Conservation (phyloP, 306 rosid species). For the Quercus mongolica region DNA sequence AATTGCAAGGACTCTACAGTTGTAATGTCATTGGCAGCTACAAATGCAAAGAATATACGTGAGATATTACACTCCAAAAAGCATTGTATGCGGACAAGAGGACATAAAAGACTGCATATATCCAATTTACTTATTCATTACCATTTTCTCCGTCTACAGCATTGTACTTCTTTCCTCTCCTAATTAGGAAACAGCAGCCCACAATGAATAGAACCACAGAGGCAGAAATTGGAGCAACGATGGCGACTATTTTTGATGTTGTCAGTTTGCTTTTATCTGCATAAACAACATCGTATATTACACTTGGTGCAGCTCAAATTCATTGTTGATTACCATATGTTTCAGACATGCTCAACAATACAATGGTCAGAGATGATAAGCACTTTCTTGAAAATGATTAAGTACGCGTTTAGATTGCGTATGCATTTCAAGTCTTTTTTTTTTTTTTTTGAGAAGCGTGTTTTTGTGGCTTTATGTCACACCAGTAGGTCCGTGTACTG, state of each 20-base stretch:
- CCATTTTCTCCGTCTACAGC: conserved; percentile 3
- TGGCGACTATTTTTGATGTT: conserved; percentile 3
- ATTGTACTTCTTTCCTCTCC: conserved; percentile 12
- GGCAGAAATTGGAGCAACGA: conserved; percentile 18
- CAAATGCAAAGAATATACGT: neutral
- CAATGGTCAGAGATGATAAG: no score
- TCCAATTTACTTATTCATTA: neutral
- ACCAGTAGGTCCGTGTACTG: no score
- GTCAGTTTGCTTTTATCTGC: conserved; percentile 7
- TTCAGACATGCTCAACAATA: no score
- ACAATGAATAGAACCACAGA: conserved; percentile 2
- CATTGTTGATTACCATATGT: no score
- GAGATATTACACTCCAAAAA: neutral
- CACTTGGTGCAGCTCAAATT: no score
- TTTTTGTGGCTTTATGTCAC: no score
- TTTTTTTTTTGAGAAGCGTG: no score
- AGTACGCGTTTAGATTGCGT: no score
- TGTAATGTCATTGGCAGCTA: neutral
- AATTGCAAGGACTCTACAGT: conserved; percentile 19
- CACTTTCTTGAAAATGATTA: no score
- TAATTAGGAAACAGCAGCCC: conserved; percentile 8
- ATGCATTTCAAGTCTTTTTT: no score
- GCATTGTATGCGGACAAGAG: neutral
- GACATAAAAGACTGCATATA: neutral
- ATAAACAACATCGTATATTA: neutral